Percentiles rank a stretch among this genome's conserved stretches.
These are phyloP conservation scores for Cystobasidium sp. DNA, from an alignment of 1,284 basidiomycete genomes.

Conservation along the genomic window DNA sequence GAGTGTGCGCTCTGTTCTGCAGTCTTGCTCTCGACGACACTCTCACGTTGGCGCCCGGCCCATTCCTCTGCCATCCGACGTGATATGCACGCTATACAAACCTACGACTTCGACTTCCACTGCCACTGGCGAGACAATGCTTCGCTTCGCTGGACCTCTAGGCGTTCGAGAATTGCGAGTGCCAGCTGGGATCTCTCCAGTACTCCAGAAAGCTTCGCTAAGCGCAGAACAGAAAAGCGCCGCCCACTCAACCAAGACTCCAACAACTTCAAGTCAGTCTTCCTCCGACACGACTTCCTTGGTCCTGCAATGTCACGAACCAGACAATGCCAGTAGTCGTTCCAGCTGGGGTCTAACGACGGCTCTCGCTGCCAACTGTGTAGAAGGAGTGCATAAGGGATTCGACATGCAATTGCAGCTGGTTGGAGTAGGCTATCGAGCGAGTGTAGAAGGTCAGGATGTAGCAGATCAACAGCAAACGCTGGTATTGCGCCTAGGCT, in stretches of 20 bases:
- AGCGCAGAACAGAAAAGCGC: neutral
- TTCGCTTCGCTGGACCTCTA: conserved; percentile 25
- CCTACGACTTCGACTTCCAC: neutral
- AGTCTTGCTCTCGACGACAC: neutral
- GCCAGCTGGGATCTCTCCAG: conserved; percentile 2
- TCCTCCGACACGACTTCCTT: neutral
- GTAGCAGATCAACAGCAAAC: conserved; percentile 54
- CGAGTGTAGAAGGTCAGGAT: conserved; percentile 72
- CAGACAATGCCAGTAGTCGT: conserved; percentile 73
- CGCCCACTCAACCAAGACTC: neutral
- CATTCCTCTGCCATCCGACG: conserved; percentile 7
- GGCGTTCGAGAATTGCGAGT: conserved; percentile 11
- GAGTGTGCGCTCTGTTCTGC: neutral
- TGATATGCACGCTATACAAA: conserved; percentile 45
- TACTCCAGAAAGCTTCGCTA: neutral
- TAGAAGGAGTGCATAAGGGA: conserved; percentile 85
- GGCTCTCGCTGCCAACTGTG: conserved; percentile 84
- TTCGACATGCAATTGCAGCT: conserved; percentile 81
- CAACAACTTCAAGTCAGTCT: too few species aligned
- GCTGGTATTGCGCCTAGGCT: conserved; percentile 61
- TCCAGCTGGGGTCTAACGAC: conserved; percentile 93
- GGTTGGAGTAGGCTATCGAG: conserved; percentile 95
- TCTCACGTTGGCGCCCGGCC: conserved; percentile 28
- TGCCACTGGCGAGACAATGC: neutral
- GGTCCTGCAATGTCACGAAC: conserved; percentile 70